phyloP scores from a whole-genome alignment of 768 basidiomycete genomes.

The Russula virescens region DNA sequence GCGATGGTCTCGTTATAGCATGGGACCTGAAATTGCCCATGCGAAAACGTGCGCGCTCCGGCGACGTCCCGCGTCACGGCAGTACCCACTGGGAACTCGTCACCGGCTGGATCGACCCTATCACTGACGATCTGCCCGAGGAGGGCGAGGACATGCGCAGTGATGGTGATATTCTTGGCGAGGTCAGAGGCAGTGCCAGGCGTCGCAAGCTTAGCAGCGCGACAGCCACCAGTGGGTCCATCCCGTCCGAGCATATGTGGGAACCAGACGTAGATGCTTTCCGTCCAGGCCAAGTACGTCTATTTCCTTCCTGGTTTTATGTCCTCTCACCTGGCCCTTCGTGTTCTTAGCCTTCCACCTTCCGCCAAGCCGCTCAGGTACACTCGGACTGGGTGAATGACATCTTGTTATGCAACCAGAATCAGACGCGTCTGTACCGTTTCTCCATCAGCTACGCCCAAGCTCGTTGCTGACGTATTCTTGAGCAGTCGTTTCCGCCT shows the following conservation, averaged over 20 bases:
- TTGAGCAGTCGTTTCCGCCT: constrained; percentile 75
- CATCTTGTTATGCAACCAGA: constrained; percentile 82
- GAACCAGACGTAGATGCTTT: constrained; percentile 59
- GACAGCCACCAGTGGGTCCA: constrained; percentile 25
- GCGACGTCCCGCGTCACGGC: constrained; percentile 27
- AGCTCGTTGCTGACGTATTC: background rate
- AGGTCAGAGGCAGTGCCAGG: constrained; percentile 44
- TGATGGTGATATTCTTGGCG: constrained; percentile 74
- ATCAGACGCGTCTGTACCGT: constrained; percentile 67
- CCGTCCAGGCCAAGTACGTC: constrained; percentile 45
- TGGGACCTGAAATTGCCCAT: constrained; percentile 79
- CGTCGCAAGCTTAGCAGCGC: constrained; percentile 32
- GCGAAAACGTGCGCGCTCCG: constrained; percentile 38
- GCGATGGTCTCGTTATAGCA: constrained; percentile 82
- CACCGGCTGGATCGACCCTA: constrained; percentile 79
- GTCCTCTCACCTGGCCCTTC: background rate
- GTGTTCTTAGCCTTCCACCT: constrained; percentile 45
- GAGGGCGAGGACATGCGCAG: constrained; percentile 55
- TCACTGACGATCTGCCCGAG: constrained; percentile 58
- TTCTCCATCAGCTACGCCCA: constrained; percentile 36
- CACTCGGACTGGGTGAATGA: constrained; percentile 98
- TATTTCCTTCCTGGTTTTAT: background rate
- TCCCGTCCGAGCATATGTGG: constrained; percentile 74
- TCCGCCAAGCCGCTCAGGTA: constrained; percentile 83
- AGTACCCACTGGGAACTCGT: constrained; percentile 66